A percentile compares a stretch with the other conserved stretches of the same genome.
Conservation (phyloP, 306 rosid species). For the Casuarina cunninghamiana region DNA sequence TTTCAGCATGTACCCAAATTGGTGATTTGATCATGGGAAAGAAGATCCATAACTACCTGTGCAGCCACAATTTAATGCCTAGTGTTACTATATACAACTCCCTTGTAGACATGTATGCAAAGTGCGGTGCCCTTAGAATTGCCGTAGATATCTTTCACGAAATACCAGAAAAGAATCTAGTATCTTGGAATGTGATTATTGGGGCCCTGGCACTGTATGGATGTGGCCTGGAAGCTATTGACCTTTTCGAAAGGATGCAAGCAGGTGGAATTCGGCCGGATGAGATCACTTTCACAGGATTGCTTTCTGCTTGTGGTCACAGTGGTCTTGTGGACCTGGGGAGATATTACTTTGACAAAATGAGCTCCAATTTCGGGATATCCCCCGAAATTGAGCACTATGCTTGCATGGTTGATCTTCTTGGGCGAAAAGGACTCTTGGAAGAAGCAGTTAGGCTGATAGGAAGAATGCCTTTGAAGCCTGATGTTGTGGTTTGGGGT, state of each 20-base stretch:
- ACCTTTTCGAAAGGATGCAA: slow-evolving; percentile 59
- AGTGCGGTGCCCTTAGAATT: slow-evolving; percentile 59
- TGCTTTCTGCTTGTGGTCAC: slow-evolving; percentile 81
- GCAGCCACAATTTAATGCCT: slow-evolving; percentile 28
- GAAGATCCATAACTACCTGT: slow-evolving; percentile 44
- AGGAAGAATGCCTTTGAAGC: slow-evolving; percentile 61
- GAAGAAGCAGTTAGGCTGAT: slow-evolving; percentile 60
- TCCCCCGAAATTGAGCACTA: slow-evolving; percentile 62
- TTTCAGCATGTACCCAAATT: slow-evolving; percentile 67
- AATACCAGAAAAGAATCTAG: slow-evolving; percentile 53
- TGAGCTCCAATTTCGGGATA: slow-evolving; percentile 45
- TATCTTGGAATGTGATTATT: slow-evolving; percentile 65
- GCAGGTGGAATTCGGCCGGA: slow-evolving; percentile 51
- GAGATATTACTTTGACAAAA: slow-evolving; percentile 47
- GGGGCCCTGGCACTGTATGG: slow-evolving; percentile 75
- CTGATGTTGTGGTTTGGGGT: slow-evolving; percentile 71
- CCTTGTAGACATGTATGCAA: slow-evolving; percentile 69
- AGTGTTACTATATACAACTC: slow-evolving; percentile 51
- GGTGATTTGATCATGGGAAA: slow-evolving; percentile 65
- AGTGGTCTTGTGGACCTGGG: slow-evolving; percentile 63
- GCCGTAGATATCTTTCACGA: slow-evolving; percentile 48
- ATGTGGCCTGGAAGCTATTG: slow-evolving; percentile 51
- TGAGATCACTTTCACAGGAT: slow-evolving; percentile 65
- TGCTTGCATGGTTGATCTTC: slow-evolving; percentile 76
- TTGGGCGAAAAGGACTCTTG: slow-evolving; percentile 64